These are phyloP conservation scores for Aspergillus thermomutatus DNA, from an alignment of 2,329 filamentous ascomycete species.

Conservation along the genomic window DNA sequence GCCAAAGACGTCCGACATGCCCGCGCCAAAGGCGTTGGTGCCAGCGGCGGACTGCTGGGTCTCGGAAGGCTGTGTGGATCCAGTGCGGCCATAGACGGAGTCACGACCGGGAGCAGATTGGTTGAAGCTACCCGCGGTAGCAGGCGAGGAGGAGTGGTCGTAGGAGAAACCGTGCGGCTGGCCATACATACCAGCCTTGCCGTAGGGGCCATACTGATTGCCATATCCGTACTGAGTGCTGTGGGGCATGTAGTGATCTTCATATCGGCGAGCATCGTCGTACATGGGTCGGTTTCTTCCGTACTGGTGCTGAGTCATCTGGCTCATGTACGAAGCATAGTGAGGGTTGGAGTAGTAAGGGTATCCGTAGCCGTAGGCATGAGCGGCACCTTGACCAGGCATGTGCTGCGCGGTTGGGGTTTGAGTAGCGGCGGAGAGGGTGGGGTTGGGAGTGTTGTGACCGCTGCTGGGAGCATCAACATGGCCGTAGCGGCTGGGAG, in stretches of 20 bases:
- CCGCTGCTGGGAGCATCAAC: conserved; percentile 78
- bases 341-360: conserved; percentile 61
- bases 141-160: conserved; percentile 63
- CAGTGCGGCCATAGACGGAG: conserved; percentile 59
- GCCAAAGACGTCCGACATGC: conserved; percentile 58
- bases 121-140: conserved; percentile 51
- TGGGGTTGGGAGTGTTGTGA: conserved; percentile 84
- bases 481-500: conserved; percentile 68
- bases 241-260: conserved; percentile 47
- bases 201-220: conserved; percentile 51
- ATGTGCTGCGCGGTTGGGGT: conserved; percentile 53
- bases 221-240: conserved; percentile 54
- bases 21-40: conserved; percentile 47
- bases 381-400: conserved; percentile 46
- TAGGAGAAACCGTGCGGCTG: conserved; percentile 63
- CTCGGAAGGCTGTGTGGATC: conserved; percentile 55
- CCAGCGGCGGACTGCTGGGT: conserved; percentile 50
- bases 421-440: conserved; percentile 56
- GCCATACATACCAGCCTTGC: conserved; percentile 60
- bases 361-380: conserved; percentile 59
- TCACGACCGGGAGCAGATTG: conserved; percentile 48
- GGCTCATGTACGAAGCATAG: conserved; percentile 60
- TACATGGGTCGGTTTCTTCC: conserved; percentile 49
- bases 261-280: conserved; percentile 48
- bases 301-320: conserved; percentile 46